A percentile compares a stretch with the other conserved stretches of the same genome.
Evolutionary conservation across 768 basidiomycete species (phyloP).

Genomic region (Amanita rimosa): DNA sequence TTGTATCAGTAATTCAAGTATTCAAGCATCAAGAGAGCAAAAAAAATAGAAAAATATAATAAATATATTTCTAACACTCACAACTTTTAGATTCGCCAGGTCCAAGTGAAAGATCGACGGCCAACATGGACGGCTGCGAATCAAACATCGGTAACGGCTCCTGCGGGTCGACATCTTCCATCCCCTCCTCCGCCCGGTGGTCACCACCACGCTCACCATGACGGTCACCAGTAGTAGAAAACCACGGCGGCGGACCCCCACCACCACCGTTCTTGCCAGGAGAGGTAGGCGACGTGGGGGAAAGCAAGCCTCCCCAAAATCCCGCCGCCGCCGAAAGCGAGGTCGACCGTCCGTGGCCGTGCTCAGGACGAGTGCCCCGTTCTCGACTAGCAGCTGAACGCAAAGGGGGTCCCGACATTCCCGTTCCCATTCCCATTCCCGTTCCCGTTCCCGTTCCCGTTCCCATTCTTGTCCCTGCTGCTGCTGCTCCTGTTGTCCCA

Average conservation of each 20-base stretch:
- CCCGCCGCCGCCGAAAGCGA: slow-evolving; percentile 43
- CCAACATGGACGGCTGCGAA: slow-evolving; percentile 77
- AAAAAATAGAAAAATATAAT: no score
- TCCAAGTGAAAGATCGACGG: slow-evolving; percentile 69
- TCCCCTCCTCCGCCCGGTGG: no score
- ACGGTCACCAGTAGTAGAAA: no score
- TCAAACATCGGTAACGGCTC: slow-evolving; percentile 76
- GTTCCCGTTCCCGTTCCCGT: not conserved
- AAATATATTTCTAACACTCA: slow-evolving; percentile 21
- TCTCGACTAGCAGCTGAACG: no score
- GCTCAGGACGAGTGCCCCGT: no score
- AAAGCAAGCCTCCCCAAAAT: slow-evolving; percentile 33
- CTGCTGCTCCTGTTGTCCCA: not conserved
- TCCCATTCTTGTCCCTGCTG: no score
- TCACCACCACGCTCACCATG: no score
- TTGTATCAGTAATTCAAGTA: no score
- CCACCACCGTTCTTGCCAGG: no score
- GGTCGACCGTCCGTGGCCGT: slow-evolving; percentile 32
- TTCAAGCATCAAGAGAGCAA: no score
- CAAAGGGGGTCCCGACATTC: no score
- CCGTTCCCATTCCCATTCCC: not conserved
- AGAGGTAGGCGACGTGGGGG: slow-evolving; percentile 19
- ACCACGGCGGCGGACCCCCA: no score
- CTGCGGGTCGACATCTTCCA: slow-evolving; percentile 36
- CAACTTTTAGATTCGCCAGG: slow-evolving; percentile 85